These are phyloP conservation scores for Trichoderma polysporum DNA, from an alignment of 2,329 filamentous ascomycete species.

Conservation along the genomic window DNA sequence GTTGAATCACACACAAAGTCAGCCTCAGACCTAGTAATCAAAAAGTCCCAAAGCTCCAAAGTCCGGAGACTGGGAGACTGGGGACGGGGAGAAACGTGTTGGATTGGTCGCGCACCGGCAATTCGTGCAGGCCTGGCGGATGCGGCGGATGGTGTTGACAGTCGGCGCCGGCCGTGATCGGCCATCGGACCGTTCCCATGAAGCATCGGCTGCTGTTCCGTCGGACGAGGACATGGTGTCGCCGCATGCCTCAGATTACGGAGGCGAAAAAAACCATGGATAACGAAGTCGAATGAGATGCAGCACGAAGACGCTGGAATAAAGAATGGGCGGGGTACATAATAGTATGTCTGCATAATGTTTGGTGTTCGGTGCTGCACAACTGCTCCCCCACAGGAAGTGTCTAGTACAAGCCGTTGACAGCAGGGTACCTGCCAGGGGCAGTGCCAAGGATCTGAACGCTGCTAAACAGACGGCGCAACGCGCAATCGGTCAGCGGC, in stretches of 20 bases:
- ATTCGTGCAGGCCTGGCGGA: slow-evolving; percentile 19
- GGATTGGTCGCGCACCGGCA: slow-evolving; percentile 9
- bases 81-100: background rate
- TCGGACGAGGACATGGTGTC: slow-evolving; percentile 14
- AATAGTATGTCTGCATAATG: slow-evolving; percentile 4
- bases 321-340: slow-evolving; percentile 11
- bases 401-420: background rate
- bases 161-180: slow-evolving; percentile 10
- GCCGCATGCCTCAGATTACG: slow-evolving; percentile 8
- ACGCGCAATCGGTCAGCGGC: background rate
- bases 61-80: background rate
- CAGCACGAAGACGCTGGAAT: slow-evolving; percentile 1
- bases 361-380: background rate
- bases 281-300: background rate
- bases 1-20: background rate
- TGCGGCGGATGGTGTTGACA: slow-evolving; percentile 20
- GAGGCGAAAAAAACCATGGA: background rate
- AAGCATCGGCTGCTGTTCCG: slow-evolving; percentile 13
- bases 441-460: background rate
- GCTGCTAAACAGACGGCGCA: background rate
- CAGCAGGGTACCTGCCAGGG: background rate
- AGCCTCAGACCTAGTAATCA: background rate
- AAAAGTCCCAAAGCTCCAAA: background rate
- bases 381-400: background rate
- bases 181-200: slow-evolving; percentile 16